Conservation (phyloP, 139 green algal species). For the Parachlorella kessleri region DNA sequence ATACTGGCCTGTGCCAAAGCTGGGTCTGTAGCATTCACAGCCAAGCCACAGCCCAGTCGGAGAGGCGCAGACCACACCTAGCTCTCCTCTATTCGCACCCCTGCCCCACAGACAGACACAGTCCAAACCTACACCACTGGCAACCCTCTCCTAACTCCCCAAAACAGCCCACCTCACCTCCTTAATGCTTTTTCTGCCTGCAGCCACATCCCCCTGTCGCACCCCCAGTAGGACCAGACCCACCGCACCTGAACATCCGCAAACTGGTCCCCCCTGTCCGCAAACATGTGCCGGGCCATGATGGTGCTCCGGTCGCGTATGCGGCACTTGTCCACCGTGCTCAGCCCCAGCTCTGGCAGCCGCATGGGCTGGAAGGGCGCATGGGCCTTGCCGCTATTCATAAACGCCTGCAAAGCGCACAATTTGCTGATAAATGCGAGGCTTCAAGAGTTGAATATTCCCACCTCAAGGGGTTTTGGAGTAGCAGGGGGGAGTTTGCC, state of each 20-base stretch:
- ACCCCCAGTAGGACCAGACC: no score
- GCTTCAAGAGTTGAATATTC: no score
- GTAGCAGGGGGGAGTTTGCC: no score
- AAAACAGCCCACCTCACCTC: background rate
- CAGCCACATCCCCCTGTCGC: background rate
- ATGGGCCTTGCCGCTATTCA: constrained; percentile 62
- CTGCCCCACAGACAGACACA: background rate
- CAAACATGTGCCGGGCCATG: constrained; percentile 83
- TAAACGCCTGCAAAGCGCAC: constrained; percentile 67
- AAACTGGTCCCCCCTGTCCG: constrained; percentile 58
- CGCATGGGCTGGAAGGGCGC: constrained; percentile 29
- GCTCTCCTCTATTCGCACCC: background rate
- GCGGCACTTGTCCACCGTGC: constrained; percentile 52
- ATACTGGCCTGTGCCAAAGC: no score
- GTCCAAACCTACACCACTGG: background rate
- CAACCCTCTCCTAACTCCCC: background rate
- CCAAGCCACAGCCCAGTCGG: no score
- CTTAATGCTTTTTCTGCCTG: no score
- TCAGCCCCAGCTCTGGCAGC: constrained; percentile 17
- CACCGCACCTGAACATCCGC: constrained; percentile 52
- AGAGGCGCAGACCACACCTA: background rate
- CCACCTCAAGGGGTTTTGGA: no score
- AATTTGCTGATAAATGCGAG: no score
- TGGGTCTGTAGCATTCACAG: no score
- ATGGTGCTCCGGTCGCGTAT: constrained; percentile 82